Evolutionary conservation across 495 filamentous ascomycete species (phyloP).

Genomic region (Chaetomidium leptoderma): DNA sequence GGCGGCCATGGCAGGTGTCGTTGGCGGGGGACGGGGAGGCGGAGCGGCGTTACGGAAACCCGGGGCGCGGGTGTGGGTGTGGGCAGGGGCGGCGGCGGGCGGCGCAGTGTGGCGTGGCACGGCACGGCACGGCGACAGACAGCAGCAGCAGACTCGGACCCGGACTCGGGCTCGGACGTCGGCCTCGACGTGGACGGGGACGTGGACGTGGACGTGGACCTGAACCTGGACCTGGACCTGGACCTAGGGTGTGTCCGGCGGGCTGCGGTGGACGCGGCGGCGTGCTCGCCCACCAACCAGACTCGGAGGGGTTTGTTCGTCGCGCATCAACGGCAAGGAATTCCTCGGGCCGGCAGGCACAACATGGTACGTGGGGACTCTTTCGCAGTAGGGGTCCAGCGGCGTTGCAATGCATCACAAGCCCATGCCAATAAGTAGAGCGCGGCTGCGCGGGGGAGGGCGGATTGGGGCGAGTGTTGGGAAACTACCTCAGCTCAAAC

Average conservation of each 20-base stretch:
- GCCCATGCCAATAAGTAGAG: conserved; percentile 32
- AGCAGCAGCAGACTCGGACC: conserved; percentile 1
- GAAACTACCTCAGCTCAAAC: conserved; percentile 10
- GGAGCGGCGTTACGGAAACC: neutral
- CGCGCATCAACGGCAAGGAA: conserved; percentile 31
- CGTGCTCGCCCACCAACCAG: conserved; percentile 27
- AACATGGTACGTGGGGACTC: conserved; percentile 28
- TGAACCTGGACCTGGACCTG: conserved; percentile 5
- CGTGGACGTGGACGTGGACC: neutral
- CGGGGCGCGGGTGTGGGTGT: neutral
- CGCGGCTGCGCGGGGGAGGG: conserved; percentile 15
- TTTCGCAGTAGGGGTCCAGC: conserved; percentile 14
- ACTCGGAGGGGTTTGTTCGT: conserved; percentile 18
- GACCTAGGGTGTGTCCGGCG: neutral
- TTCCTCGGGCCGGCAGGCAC: conserved; percentile 25
- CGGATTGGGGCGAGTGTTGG: conserved; percentile 11
- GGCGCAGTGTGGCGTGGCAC: conserved; percentile 11
- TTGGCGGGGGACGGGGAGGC: neutral
- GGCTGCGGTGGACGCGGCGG: conserved; percentile 17
- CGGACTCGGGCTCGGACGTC: too few relatives aligned
- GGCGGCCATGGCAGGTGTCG: conserved; percentile 27
- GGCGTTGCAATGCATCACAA: conserved; percentile 34
- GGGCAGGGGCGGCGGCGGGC: neutral
- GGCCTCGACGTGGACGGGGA: neutral
- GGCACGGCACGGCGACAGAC: conserved; percentile 14